Evolutionary conservation across 1,139 yeast species (phyloP).

Genomic region (Candida tetrigidarum): DNA sequence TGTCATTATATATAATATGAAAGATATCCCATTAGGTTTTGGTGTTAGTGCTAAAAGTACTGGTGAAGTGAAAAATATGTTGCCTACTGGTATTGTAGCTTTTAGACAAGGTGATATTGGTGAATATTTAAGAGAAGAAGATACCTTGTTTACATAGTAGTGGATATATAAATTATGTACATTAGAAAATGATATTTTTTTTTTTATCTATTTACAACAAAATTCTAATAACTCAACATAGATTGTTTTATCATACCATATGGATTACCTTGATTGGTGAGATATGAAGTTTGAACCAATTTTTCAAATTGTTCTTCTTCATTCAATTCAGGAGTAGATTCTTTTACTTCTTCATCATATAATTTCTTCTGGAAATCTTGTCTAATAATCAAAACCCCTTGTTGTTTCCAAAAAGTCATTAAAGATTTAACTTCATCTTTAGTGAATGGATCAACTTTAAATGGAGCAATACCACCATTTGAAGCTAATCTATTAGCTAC

Average conservation of each 20-base stretch:
- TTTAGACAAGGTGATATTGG: constrained; percentile 99
- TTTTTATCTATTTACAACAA: constrained; percentile 7
- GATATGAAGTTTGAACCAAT: constrained; percentile 54
- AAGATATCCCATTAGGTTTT: constrained; percentile 91
- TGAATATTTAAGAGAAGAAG: constrained; percentile 97
- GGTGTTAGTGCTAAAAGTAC: constrained; percentile 96
- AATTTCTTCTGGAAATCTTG: constrained; percentile 46
- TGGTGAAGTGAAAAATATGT: constrained; percentile 82
- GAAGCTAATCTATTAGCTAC: constrained; percentile 53
- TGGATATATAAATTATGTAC: constrained; percentile 3
- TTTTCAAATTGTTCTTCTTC: constrained; percentile 35
- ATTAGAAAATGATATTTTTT: no score
- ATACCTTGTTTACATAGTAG: constrained; percentile 78
- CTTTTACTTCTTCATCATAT: constrained; percentile 5
- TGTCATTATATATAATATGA: constrained; percentile 88
- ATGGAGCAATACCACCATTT: constrained; percentile 50
- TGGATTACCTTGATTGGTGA: constrained; percentile 84
- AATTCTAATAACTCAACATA: constrained; percentile 27
- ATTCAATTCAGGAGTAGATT: constrained; percentile 18
- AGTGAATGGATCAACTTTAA: constrained; percentile 54
- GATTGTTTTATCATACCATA: constrained; percentile 58
- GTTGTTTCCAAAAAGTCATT: constrained; percentile 55
- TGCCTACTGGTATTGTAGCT: constrained; percentile 93
- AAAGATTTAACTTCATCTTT: constrained; percentile 58
- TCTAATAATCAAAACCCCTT: constrained; percentile 54